Evolutionary conservation across 106 monocot genomes (phyloP).

Genomic region (Apostasia shenzhenica): DNA sequence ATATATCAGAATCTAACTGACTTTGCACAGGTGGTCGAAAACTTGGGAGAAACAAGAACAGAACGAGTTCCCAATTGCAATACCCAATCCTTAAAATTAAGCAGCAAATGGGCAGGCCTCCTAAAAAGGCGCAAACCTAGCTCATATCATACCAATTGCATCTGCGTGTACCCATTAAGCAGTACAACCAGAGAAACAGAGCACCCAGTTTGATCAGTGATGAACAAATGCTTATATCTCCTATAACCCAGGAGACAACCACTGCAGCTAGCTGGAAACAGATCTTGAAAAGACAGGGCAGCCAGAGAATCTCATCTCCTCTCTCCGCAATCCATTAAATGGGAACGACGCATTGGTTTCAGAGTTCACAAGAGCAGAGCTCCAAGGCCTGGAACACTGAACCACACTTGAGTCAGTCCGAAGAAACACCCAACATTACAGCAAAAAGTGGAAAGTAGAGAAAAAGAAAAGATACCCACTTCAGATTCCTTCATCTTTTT

Average conservation of each 20-base stretch:
- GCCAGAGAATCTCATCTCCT: background rate
- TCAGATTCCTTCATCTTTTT: constrained; percentile 44
- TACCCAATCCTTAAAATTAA: too few relatives aligned
- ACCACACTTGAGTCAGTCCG: constrained; percentile 10
- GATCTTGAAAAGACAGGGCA: background rate
- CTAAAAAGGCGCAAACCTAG: too few relatives aligned
- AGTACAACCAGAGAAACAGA: background rate
- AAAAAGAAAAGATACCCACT: constrained; percentile 42
- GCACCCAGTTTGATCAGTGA: too few relatives aligned
- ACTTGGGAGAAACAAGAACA: background rate
- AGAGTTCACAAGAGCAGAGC: constrained; percentile 13
- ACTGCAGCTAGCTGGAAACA: background rate
- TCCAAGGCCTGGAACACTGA: background rate
- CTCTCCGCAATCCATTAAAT: constrained; percentile 1
- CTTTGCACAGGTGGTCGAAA: background rate
- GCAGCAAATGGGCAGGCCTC: too few relatives aligned
- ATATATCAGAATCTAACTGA: background rate
- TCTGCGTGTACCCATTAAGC: background rate
- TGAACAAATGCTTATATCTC: too few relatives aligned
- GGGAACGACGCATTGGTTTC: constrained; percentile 26
- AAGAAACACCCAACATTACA: constrained; percentile 12
- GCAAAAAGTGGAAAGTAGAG: constrained; percentile 20
- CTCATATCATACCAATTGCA: too few relatives aligned
- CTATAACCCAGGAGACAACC: too few relatives aligned
- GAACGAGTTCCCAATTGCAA: background rate